These are phyloP conservation scores for Pichia sp. DNA, from an alignment of 1,139 yeast genomes.

Conservation along the genomic window DNA sequence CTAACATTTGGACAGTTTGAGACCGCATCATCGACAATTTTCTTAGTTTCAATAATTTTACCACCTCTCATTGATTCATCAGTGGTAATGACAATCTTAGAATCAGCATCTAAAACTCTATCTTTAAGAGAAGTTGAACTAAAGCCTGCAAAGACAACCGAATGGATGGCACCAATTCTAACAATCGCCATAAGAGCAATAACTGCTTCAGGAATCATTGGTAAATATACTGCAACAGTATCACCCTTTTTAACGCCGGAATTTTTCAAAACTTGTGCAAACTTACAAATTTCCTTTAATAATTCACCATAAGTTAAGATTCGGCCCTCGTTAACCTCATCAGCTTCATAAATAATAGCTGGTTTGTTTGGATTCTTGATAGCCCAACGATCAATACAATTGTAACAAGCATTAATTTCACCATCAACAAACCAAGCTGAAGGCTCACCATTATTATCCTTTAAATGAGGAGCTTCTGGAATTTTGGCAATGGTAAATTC, in stretches of 20 bases:
- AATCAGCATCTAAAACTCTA: conserved; percentile 71
- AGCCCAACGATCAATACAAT: conserved; percentile 79
- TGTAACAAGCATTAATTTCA: conserved; percentile 68
- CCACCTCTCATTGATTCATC: conserved; percentile 83
- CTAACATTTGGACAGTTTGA: conserved; percentile 60
- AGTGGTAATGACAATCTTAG: conserved; percentile 66
- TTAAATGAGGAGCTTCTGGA: conserved; percentile 41
- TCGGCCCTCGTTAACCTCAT: conserved; percentile 61
- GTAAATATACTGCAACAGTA: conserved; percentile 78
- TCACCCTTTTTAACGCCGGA: conserved; percentile 76
- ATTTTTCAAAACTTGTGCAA: conserved; percentile 60
- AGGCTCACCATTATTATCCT: conserved; percentile 58
- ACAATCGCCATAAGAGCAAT: conserved; percentile 66
- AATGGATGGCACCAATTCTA: conserved; percentile 76
- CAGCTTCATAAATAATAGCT: conserved; percentile 78
- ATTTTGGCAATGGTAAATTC: conserved; percentile 54
- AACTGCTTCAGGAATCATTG: conserved; percentile 81
- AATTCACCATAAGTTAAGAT: conserved; percentile 65
- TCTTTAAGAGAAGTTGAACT: conserved; percentile 69
- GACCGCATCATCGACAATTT: conserved; percentile 76
- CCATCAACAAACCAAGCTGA: conserved; percentile 79
- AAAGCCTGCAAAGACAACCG: conserved; percentile 82
- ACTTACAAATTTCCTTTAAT: conserved; percentile 59
- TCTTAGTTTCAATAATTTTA: conserved; percentile 73
- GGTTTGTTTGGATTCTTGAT: conserved; percentile 59